A percentile compares a stretch with the other conserved stretches of the same genome.
These are phyloP conservation scores for Yamadazyma dushanensis DNA, from an alignment of 1,139 yeast genomes.

Conservation along the genomic window DNA sequence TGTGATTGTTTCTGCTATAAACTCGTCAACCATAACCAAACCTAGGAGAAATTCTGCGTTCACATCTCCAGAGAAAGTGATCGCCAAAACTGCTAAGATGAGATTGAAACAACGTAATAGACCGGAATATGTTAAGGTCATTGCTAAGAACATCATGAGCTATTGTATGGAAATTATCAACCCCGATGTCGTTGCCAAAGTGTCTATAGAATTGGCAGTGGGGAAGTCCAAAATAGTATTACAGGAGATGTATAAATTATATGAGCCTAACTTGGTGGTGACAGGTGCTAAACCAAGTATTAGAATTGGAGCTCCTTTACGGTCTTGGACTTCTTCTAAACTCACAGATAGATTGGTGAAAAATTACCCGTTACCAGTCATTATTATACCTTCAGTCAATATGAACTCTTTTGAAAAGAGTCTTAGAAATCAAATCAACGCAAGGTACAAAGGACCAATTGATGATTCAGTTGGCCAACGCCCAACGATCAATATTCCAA, in stretches of 20 bases:
- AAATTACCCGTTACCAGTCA: slow-evolving; percentile 65
- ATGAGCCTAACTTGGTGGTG: slow-evolving; percentile 65
- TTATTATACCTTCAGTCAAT: slow-evolving; percentile 66
- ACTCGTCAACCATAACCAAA: slow-evolving; percentile 11
- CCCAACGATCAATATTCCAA: not conserved
- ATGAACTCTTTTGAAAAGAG: slow-evolving; percentile 54
- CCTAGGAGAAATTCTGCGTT: slow-evolving; percentile 11
- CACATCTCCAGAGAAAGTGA: slow-evolving; percentile 17
- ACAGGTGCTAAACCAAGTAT: slow-evolving; percentile 56
- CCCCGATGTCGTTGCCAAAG: slow-evolving; percentile 50
- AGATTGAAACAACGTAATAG: slow-evolving; percentile 33
- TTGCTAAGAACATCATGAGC: slow-evolving; percentile 43
- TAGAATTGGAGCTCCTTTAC: slow-evolving; percentile 50
- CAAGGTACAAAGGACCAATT: slow-evolving; percentile 11
- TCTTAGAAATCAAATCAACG: slow-evolving; percentile 23
- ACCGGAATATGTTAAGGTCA: slow-evolving; percentile 35
- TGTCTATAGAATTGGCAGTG: slow-evolving; percentile 63
- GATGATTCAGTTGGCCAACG: not conserved
- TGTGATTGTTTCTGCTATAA: slow-evolving; percentile 51
- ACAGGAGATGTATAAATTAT: slow-evolving; percentile 60
- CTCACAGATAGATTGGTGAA: slow-evolving; percentile 64
- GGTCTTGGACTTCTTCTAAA: slow-evolving; percentile 61
- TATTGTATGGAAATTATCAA: slow-evolving; percentile 50
- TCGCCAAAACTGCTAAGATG: slow-evolving; percentile 32
- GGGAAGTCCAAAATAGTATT: slow-evolving; percentile 59